Conservation (phyloP, 1,139 yeast genomes). For the Yamadazyma siamensis region DNA sequence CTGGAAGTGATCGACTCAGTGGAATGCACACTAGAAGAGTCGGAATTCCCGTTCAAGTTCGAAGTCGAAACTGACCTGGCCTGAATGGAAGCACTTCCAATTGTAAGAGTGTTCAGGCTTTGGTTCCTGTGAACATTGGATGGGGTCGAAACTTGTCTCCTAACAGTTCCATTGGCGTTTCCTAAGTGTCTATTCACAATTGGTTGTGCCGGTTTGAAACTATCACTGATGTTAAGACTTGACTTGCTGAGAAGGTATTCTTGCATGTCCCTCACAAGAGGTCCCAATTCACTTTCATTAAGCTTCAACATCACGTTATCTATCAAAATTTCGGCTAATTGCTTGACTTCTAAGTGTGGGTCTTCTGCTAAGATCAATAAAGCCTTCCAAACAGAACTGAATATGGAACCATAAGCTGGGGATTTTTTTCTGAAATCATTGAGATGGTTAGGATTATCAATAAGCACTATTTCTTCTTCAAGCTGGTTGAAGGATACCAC, state of each 20-base stretch:
- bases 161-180: constrained; percentile 12
- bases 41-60: constrained; percentile 11
- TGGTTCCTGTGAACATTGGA: constrained; percentile 27
- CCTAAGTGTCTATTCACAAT: constrained; percentile 28
- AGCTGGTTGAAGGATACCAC: constrained; percentile 87
- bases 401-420: constrained; percentile 85
- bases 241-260: constrained; percentile 55
- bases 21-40: constrained; percentile 18
- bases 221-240: constrained; percentile 38
- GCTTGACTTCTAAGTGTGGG: constrained; percentile 81
- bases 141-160: constrained; percentile 35
- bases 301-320: constrained; percentile 70
- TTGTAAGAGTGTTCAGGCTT: constrained; percentile 19
- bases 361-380: constrained; percentile 79
- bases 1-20: constrained; percentile 36
- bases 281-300: constrained; percentile 65
- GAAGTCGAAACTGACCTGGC: constrained; percentile 34
- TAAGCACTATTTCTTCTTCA: constrained; percentile 71
- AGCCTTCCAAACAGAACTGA: constrained; percentile 85
- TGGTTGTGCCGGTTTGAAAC: constrained; percentile 34
- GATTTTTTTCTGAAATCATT: constrained; percentile 59
- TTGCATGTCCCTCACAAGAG: constrained; percentile 63
- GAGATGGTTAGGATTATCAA: constrained; percentile 57
- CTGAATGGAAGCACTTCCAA: constrained; percentile 28
- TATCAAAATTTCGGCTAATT: constrained; percentile 69